Percentiles rank a stretch among this genome's conserved stretches.
Evolutionary conservation across 2,329 filamentous ascomycete genomes (phyloP).

Genomic region (Beauveria pseudobassiana): DNA sequence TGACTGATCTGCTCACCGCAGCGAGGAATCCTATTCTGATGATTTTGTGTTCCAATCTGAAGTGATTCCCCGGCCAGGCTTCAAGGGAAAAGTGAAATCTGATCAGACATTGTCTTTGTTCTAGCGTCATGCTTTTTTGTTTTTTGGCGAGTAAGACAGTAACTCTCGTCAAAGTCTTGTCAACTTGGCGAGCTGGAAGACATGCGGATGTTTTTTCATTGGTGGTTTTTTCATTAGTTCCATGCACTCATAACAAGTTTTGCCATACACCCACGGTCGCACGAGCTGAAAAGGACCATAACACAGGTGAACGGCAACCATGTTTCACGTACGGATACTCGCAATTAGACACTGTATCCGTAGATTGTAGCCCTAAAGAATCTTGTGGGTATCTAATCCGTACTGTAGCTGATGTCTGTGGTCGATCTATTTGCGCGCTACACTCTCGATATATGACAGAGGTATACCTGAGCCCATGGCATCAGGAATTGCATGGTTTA

Average conservation of each 20-base stretch:
- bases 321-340: not conserved
- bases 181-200: not conserved
- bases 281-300: no score
- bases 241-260: not conserved
- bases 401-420: not conserved
- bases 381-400: not conserved
- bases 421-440: not conserved
- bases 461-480: not conserved
- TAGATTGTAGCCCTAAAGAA: not conserved
- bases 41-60: not conserved
- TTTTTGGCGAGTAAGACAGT: not conserved
- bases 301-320: not conserved
- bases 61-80: not conserved
- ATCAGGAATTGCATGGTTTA: conserved; percentile 1
- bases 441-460: not conserved
- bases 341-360: not conserved
- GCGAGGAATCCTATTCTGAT: not conserved
- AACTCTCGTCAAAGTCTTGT: not conserved
- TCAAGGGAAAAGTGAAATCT: not conserved
- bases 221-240: no score
- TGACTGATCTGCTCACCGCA: not conserved
- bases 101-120: not conserved
- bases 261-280: not conserved
- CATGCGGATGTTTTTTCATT: no score
- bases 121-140: not conserved